Base-by-base conservation (phyloP, 2,329 filamentous ascomycete species). In the Aspergillus quadrilineatus region DNA sequence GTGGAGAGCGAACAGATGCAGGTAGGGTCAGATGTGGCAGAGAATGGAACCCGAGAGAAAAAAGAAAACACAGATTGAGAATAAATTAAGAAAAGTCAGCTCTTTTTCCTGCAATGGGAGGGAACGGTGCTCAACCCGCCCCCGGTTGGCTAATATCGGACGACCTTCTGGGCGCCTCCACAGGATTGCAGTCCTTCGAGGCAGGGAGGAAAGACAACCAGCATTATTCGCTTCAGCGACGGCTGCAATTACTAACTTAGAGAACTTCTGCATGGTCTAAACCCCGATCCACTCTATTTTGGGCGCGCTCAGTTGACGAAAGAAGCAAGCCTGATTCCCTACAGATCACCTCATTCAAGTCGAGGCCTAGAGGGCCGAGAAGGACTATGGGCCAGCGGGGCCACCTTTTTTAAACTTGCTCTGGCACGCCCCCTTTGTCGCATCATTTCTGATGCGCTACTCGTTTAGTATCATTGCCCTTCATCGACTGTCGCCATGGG, bases 261-360 rank as follows among this genome's bases (percentile, higher is more conserved):
- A 59, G 60, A 55, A 60, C 43, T 59, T 51, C 58, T 62, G 58
- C 60, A 62, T 54, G 53, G 56, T 36, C 46, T 44, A 56, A 60
- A 57, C 48, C 53, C 60, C 55, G 60, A 59, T 61, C 60, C 62
- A 60, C 60, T 64, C 60, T 64, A 64, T 63, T 64, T 61, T 61
- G 59, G 60, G 62, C 53, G 52, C 50, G 50, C 46, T 44, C 50
- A 29, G 34, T 55, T 51, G 45, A 50, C 53, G 22, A 50, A 55
- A 55, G 44, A 15, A 22, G 42, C 15, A 44, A 47, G 36, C 47
- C 55, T 17, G 58, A 55, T 41, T 58, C 56, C 55, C 47, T 55
- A 42, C 50, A 58, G 48, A 46, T 58, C 51, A 50, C 46, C 55
- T 32, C 57, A 58, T 47, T 51, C 48, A 51, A 49, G 30, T 53